phyloP scores from a whole-genome alignment of 768 basidiomycete genomes.

The Tephrocybe sp. region DNA sequence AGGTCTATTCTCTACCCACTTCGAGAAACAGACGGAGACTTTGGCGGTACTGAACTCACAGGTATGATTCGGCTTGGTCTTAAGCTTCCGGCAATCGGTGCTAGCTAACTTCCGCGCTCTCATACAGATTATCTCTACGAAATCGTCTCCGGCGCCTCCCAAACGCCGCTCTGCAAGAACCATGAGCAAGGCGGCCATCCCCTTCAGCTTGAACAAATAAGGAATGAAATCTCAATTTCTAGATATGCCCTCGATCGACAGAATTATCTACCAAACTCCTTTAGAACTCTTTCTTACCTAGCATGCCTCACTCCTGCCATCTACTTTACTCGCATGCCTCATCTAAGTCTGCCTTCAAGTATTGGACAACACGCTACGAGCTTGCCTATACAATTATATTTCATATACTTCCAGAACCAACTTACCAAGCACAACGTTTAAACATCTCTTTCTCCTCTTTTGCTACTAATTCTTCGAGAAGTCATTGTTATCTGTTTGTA shows the following conservation, averaged over 20 bases:
- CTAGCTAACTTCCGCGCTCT: background rate
- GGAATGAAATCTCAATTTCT: no score
- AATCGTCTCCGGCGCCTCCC: conserved; percentile 24
- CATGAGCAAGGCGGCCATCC: background rate
- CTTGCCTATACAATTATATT: no score
- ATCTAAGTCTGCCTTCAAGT: no score
- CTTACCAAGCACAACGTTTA: no score
- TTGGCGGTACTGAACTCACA: conserved; percentile 35
- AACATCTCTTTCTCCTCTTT: no score
- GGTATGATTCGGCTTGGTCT: conserved; percentile 24
- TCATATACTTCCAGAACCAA: no score
- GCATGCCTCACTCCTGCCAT: no score
- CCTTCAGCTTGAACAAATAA: conserved; percentile 13
- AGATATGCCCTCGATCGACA: no score
- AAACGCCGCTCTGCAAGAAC: conserved; percentile 18
- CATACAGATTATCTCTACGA: conserved; percentile 26
- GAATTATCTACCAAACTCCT: no score
- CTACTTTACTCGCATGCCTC: no score
- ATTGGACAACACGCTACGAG: no score
- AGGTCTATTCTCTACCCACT: conserved; percentile 27
- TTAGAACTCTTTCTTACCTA: no score
- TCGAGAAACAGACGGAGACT: conserved; percentile 31
- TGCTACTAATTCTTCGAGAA: background rate
- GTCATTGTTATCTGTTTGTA: background rate
- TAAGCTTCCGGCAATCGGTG: background rate